Evolutionary conservation across 1,284 basidiomycete species (phyloP).

Genomic region (Fomitopsis betulina): DNA sequence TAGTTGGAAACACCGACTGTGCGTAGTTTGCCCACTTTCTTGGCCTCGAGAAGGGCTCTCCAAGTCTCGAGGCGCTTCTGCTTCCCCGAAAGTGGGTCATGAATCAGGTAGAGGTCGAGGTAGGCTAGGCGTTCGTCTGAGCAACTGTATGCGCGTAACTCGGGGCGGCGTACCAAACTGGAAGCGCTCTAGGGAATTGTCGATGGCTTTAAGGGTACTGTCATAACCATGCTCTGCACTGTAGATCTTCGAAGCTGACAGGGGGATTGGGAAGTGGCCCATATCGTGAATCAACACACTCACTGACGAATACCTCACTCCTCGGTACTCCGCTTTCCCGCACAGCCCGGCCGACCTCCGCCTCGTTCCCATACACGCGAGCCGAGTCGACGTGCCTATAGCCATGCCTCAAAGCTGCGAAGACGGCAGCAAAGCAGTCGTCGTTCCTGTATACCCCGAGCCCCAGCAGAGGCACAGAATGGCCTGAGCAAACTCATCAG

Average conservation of each 20-base stretch:
- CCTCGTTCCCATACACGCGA: conserved; percentile 72
- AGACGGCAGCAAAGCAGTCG: conserved; percentile 49
- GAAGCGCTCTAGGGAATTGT: conserved; percentile 16
- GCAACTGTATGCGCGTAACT: background rate
- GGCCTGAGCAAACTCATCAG: conserved; percentile 26
- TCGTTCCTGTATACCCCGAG: conserved; percentile 78
- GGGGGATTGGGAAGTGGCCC: background rate
- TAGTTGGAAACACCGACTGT: conserved; percentile 61
- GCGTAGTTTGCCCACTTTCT: conserved; percentile 43
- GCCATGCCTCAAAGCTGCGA: conserved; percentile 64
- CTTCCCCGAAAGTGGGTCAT: conserved; percentile 39
- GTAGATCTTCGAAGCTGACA: conserved; percentile 17
- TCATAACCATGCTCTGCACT: conserved; percentile 17
- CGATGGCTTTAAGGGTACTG: conserved; percentile 12
- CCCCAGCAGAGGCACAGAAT: conserved; percentile 67
- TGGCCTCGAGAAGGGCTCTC: conserved; percentile 34
- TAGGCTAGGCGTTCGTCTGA: conserved; percentile 28
- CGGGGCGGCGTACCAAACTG: conserved; percentile 13
- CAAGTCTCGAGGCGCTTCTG: conserved; percentile 38
- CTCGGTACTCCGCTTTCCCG: conserved; percentile 46
- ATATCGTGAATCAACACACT: conserved; percentile 18
- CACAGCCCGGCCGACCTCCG: conserved; percentile 53
- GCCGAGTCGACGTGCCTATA: conserved; percentile 69
- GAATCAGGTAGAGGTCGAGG: conserved; percentile 54
- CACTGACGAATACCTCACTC: conserved; percentile 67